Evolutionary conservation across 441 rosid genomes (phyloP), one percentile per base, ranked within the genome.

Genomic region (Aleurites moluccanus): DNA sequence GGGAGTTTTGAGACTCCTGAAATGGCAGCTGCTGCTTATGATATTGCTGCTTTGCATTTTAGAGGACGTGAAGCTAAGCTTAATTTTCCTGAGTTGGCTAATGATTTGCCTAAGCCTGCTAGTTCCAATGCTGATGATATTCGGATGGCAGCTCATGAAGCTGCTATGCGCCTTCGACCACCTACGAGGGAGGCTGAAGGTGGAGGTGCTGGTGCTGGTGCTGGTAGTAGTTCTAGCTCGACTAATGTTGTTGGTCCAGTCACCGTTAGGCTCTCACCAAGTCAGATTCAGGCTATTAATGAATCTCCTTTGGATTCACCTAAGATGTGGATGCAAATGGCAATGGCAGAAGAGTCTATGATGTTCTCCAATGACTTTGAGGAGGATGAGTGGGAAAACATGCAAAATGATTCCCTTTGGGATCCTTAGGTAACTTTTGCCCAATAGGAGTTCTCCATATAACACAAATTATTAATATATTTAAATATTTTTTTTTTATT

Each of bases 1-100:
- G 98, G 98, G 13, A 92, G 97, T 80, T 89, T 92, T 57, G 88
- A 88, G 74, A 90, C 96, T 0, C 86, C 98, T 0, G 95, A 92
- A 82, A 92, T 91, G 98, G 98, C 98, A 0, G 98, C 97, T 2
- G 88, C 92, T 0, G 98, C 97, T 21, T 92, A 92, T 18, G 97
- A 92, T 25, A 87, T 82, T 18, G 97, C 96, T 0, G 98, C 98
- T 55, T 81, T 86, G 44, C 81, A 91, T 77, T 81, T 93, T 72
- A 82, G 91, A 28, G 96, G 94, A 40, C 65, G 73, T 27, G 93
- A 84, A 23, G 89, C 91, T 6, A 79, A 81, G 55, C 89, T 92
- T 65, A 94, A 94, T 77, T 92, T 94, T 64, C 97, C 96, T 1
- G 83, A 86, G 13, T 74, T 83, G 1, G 85, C 79, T 0, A 62